These are phyloP conservation scores for Pyrus betulifolia DNA, from an alignment of 306 rosid genomes.

Conservation along the genomic window DNA sequence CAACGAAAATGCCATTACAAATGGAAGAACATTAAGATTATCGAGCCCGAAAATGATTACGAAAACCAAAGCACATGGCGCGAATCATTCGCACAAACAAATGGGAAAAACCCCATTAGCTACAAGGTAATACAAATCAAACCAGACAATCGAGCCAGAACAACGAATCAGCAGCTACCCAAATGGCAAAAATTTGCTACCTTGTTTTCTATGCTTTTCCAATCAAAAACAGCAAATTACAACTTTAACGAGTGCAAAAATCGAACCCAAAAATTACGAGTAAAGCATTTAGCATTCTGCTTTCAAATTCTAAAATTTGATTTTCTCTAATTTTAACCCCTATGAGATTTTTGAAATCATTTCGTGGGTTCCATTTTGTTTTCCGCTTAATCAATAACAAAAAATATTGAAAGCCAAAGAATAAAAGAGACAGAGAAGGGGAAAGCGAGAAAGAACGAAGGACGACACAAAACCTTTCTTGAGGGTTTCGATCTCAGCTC, in stretches of 20 bases:
- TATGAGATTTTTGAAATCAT: background rate
- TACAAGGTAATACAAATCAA: background rate
- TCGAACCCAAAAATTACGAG: background rate
- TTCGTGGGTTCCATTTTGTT: background rate
- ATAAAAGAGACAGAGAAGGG: background rate
- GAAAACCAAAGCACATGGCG: no score
- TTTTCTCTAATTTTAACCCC: background rate
- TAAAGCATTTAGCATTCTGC: background rate
- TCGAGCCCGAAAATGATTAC: no score
- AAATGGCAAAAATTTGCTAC: no score
- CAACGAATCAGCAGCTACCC: background rate
- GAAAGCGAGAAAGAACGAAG: background rate
- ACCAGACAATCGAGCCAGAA: no score
- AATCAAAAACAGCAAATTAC: no score
- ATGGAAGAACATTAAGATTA: no score
- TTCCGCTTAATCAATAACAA: background rate
- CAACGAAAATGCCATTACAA: no score
- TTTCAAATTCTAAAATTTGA: background rate
- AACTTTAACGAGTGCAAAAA: background rate
- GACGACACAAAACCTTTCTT: slow-evolving; percentile 42
- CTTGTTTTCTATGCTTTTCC: background rate
- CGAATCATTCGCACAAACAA: no score
- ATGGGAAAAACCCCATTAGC: background rate
- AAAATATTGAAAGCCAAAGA: background rate
- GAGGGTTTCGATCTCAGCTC: slow-evolving; percentile 74